Evolutionary conservation across 352 stramenopile genomes (phyloP).

Genomic region (Saprolegnia parasitica): DNA sequence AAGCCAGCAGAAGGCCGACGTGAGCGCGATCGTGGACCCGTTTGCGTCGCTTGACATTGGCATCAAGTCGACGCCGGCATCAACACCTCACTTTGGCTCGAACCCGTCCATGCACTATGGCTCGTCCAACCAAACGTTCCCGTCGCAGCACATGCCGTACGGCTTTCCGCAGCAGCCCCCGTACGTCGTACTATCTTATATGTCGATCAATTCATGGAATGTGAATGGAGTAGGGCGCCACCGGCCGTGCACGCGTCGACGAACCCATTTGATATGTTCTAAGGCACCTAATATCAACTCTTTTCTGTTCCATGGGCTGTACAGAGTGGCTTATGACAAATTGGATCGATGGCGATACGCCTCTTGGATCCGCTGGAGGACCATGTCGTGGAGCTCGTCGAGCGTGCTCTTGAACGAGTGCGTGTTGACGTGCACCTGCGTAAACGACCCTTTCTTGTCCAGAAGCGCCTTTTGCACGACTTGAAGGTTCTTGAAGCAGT

Average conservation of each 20-base stretch:
- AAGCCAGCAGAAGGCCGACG: conserved; percentile 1
- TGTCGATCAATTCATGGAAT: neutral
- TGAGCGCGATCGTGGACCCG: conserved; percentile 8
- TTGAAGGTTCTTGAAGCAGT: conserved; percentile 71
- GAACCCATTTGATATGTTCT: conserved; percentile 30
- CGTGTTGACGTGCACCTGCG: conserved; percentile 71
- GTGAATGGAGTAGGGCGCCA: neutral
- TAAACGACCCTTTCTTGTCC: conserved; percentile 54
- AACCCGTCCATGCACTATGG: conserved; percentile 5
- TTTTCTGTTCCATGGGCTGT: neutral
- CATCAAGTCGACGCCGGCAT: conserved; percentile 10
- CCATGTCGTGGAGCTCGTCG: conserved; percentile 78
- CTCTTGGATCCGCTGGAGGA: conserved; percentile 79
- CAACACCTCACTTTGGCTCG: neutral
- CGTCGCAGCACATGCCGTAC: neutral
- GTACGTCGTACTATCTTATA: neutral
- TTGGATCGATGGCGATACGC: conserved; percentile 37
- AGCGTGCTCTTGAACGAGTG: conserved; percentile 85
- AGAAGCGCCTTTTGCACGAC: conserved; percentile 71
- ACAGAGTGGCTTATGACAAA: no score
- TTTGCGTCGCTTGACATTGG: conserved; percentile 30
- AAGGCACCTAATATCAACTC: neutral
- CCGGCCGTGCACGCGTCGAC: neutral
- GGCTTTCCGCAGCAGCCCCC: neutral
- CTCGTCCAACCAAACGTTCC: conserved; percentile 3